Evolutionary conservation across 2,329 filamentous ascomycete genomes (phyloP).

Genomic region (Talaromyces funiculosus): DNA sequence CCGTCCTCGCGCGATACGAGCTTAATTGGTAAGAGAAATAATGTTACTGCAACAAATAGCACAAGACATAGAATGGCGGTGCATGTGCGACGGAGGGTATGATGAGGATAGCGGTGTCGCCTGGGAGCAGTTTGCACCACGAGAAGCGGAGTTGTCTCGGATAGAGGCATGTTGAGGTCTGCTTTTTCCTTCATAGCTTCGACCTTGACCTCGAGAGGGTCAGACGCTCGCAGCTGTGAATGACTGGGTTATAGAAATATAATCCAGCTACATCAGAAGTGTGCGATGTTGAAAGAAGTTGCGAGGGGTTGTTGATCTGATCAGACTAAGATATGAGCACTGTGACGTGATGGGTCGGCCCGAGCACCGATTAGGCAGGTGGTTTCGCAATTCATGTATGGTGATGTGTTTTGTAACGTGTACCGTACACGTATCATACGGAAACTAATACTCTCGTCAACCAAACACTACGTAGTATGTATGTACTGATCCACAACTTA

Average conservation of each 20-base stretch:
- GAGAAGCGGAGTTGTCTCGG: constrained; percentile 40
- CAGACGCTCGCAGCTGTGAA: not conserved
- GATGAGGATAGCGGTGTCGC: constrained; percentile 39
- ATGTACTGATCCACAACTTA: not conserved
- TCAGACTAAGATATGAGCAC: constrained; percentile 9
- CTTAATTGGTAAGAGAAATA: constrained; percentile 38
- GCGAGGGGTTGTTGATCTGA: not conserved
- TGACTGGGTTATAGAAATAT: not conserved
- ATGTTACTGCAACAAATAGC: constrained; percentile 33
- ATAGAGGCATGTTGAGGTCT: constrained; percentile 25
- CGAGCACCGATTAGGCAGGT: not conserved
- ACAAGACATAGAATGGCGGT: constrained; percentile 34
- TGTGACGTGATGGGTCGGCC: constrained; percentile 8
- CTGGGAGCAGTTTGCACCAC: constrained; percentile 35
- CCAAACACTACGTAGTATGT: not conserved
- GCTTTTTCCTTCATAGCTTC: constrained; percentile 30
- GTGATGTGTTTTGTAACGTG: not conserved
- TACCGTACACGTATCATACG: not conserved
- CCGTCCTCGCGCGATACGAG: constrained; percentile 35
- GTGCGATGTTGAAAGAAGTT: not conserved
- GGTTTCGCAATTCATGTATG: not conserved
- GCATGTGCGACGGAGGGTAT: constrained; percentile 38
- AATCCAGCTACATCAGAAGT: not conserved
- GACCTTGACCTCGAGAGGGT: not conserved
- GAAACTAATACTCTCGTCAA: not conserved